These are phyloP conservation scores for Ceratocystis huliohia DNA, from an alignment of 2,329 filamentous ascomycete species.

Conservation along the genomic window DNA sequence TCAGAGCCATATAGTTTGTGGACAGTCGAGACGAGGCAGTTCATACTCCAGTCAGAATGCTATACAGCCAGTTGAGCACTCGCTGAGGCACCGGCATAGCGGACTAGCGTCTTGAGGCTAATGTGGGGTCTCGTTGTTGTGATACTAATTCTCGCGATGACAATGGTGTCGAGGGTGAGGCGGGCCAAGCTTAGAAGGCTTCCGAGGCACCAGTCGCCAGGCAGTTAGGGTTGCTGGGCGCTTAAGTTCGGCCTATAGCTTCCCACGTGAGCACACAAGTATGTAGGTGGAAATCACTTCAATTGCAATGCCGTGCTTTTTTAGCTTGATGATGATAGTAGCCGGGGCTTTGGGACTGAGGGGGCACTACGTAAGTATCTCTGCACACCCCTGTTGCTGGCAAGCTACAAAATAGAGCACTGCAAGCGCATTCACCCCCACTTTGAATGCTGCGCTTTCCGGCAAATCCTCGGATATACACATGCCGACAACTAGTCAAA, in stretches of 20 bases:
- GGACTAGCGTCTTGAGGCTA: constrained; percentile 15
- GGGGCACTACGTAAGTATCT: neutral
- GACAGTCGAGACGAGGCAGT: too few species aligned
- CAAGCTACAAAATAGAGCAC: neutral
- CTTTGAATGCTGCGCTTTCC: neutral
- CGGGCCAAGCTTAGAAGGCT: neutral
- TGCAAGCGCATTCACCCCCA: neutral
- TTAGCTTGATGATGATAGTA: neutral
- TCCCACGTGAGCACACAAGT: neutral
- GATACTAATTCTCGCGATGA: neutral
- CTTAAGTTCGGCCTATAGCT: neutral
- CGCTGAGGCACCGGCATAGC: constrained; percentile 69
- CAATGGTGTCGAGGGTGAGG: neutral
- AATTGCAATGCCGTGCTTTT: neutral
- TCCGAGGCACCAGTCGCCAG: neutral
- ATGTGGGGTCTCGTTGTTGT: neutral
- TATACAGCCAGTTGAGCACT: constrained; percentile 90
- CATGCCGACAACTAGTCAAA: neutral
- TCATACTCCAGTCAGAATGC: constrained; percentile 64
- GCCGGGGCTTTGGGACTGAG: neutral
- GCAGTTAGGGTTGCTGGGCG: neutral
- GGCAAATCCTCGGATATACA: too few species aligned
- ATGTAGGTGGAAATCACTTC: neutral
- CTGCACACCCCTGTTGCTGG: neutral
- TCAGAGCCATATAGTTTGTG: too few species aligned